Conservation (phyloP, 768 basidiomycete species). For the Auriculariales sp. region DNA sequence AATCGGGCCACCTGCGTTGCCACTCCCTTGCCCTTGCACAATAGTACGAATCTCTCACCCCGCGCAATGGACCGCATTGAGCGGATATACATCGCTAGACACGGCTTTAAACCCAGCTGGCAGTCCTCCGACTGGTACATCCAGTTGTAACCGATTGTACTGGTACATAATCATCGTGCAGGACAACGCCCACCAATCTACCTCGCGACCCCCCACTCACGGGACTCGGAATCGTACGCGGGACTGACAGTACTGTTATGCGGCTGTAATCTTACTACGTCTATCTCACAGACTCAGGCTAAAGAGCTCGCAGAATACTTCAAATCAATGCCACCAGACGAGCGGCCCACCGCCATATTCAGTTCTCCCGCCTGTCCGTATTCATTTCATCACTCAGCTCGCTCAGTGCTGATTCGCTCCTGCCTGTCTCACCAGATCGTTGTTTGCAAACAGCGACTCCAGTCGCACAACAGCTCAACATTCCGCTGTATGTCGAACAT, state of each 20-base stretch:
- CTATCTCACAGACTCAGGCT: slow-evolving; percentile 66
- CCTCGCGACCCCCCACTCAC: neutral
- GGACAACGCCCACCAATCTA: neutral
- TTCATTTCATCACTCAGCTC: neutral
- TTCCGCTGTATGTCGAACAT: slow-evolving; percentile 71
- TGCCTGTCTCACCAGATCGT: slow-evolving; percentile 38
- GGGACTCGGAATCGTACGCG: neutral
- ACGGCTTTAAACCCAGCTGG: neutral
- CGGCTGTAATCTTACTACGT: too few species aligned
- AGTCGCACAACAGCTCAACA: slow-evolving; percentile 36
- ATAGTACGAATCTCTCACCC: neutral
- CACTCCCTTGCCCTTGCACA: too few species aligned
- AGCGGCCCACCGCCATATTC: slow-evolving; percentile 64
- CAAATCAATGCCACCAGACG: slow-evolving; percentile 42
- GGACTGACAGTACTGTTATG: too few species aligned
- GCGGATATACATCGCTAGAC: neutral
- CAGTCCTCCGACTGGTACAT: neutral
- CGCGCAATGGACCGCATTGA: neutral
- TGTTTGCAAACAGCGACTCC: slow-evolving; percentile 72
- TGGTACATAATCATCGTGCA: neutral
- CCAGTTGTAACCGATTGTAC: neutral
- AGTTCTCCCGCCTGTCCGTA: slow-evolving; percentile 71
- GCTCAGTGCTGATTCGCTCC: slow-evolving; percentile 1
- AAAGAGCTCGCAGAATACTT: slow-evolving; percentile 56
- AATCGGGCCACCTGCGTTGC: too few species aligned